A percentile compares a stretch with the other conserved stretches of the same genome.
Evolutionary conservation across 2,329 filamentous ascomycete genomes (phyloP).

Genomic region (Penicillium decumbens): DNA sequence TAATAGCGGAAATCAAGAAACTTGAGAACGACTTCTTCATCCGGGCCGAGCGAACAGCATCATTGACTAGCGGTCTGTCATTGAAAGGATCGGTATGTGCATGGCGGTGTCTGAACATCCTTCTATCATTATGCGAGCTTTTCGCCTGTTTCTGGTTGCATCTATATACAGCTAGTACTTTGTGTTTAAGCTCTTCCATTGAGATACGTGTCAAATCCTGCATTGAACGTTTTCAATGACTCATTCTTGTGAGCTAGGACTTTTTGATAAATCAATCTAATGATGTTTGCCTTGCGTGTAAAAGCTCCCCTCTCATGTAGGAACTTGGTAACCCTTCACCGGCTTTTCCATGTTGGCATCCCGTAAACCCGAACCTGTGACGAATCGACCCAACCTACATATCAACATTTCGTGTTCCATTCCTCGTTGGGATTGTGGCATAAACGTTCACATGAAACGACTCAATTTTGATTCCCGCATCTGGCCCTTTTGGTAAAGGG

Average conservation of each 20-base stretch:
- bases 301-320: not conserved
- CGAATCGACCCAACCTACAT: constrained; percentile 7
- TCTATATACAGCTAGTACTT: constrained; percentile 2
- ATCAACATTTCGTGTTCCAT: constrained; percentile 2
- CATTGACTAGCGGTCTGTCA: constrained; percentile 1
- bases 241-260: not conserved
- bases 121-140: not conserved
- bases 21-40: too few species aligned
- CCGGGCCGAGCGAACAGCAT: too few species aligned
- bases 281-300: not conserved
- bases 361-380: not conserved
- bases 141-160: constrained; percentile 1
- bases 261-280: not conserved
- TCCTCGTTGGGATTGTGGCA: not conserved
- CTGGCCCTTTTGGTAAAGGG: constrained; percentile 6
- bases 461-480: constrained; percentile 1
- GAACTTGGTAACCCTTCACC: not conserved
- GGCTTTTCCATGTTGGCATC: not conserved
- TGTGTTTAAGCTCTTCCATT: not conserved
- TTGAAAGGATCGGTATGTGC: constrained; percentile 1
- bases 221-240: not conserved
- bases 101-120: constrained; percentile 2
- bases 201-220: not conserved
- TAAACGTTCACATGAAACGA: constrained; percentile 9
- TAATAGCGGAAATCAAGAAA: too few species aligned